Evolutionary conservation across 2,329 filamentous ascomycete genomes (phyloP).

Genomic region (Thielaviopsis musarum): DNA sequence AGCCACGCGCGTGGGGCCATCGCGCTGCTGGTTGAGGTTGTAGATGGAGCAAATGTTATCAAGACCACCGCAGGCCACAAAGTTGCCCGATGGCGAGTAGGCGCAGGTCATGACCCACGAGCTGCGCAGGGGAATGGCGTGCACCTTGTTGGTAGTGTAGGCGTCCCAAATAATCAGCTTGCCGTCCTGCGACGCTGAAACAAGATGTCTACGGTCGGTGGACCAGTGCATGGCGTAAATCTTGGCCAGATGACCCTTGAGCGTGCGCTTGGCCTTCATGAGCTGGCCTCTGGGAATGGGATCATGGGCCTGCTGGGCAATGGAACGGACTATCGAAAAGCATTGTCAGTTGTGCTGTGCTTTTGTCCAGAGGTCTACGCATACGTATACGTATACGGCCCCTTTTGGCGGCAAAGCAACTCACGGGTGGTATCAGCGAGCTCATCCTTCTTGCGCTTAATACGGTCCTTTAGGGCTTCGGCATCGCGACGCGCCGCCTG

Average conservation of each 20-base stretch:
- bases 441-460: conserved; percentile 99
- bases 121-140: conserved; percentile 89
- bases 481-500: conserved; percentile 90
- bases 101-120: conserved; percentile 99
- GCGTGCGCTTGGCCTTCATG: conserved; percentile 93
- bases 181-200: conserved; percentile 95
- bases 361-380: not conserved
- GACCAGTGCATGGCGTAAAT: conserved; percentile 99
- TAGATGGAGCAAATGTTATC: conserved; percentile 99
- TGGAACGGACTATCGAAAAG: conserved; percentile 63
- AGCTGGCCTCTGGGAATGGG: conserved; percentile 74
- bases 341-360: not conserved
- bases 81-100: conserved; percentile 95
- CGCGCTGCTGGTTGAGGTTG: conserved; percentile 84
- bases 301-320: conserved; percentile 85
- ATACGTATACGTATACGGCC: not conserved
- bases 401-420: conserved; percentile 22
- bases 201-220: conserved; percentile 88
- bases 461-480: conserved; percentile 92
- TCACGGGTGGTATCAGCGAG: conserved; percentile 93
- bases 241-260: conserved; percentile 96
- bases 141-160: conserved; percentile 98
- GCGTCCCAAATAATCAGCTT: conserved; percentile 99
- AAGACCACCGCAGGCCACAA: conserved; percentile 92
- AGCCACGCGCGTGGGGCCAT: conserved; percentile 92